Evolutionary conservation across 2,329 filamentous ascomycete genomes (phyloP).

Genomic region (Colletotrichum graminicola): DNA sequence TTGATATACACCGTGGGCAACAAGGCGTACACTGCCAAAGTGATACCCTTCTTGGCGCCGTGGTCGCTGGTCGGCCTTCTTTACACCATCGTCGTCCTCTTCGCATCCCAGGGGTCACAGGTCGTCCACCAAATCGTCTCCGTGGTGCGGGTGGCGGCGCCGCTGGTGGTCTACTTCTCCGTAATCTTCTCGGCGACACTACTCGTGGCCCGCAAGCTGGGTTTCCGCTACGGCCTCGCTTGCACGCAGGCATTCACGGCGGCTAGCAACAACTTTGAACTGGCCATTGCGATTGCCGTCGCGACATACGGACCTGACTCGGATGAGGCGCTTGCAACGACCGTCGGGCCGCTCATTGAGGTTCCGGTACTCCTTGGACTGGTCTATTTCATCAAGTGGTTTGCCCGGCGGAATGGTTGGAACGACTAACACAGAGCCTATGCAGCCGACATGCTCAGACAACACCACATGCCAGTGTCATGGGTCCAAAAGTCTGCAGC

Average conservation of each 20-base stretch:
- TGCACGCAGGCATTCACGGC: constrained; percentile 89
- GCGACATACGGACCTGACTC: constrained; percentile 83
- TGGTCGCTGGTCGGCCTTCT: constrained; percentile 85
- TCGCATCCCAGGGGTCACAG: constrained; percentile 82
- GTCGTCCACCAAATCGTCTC: constrained; percentile 87
- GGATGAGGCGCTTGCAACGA: constrained; percentile 84
- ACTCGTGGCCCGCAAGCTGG: constrained; percentile 69
- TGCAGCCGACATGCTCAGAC: neutral
- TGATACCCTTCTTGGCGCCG: constrained; percentile 77
- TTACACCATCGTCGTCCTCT: constrained; percentile 88
- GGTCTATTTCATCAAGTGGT: constrained; percentile 78
- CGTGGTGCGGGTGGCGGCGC: constrained; percentile 84
- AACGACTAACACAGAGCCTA: constrained; percentile 49
- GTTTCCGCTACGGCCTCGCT: constrained; percentile 78
- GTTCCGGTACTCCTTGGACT: constrained; percentile 83
- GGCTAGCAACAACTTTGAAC: constrained; percentile 92
- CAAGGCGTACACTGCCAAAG: constrained; percentile 74
- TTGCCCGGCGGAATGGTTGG: constrained; percentile 69
- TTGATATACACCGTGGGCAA: constrained; percentile 68
- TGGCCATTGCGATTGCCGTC: constrained; percentile 89
- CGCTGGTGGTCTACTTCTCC: constrained; percentile 84
- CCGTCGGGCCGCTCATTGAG: constrained; percentile 87
- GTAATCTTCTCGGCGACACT: constrained; percentile 80
- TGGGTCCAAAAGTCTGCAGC: constrained; percentile 20
- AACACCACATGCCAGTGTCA: constrained; percentile 32